Evolutionary conservation across 345 rosid genomes (phyloP), one percentile per base, ranked within the genome.

Genomic region (Limnanthes douglasii): DNA sequence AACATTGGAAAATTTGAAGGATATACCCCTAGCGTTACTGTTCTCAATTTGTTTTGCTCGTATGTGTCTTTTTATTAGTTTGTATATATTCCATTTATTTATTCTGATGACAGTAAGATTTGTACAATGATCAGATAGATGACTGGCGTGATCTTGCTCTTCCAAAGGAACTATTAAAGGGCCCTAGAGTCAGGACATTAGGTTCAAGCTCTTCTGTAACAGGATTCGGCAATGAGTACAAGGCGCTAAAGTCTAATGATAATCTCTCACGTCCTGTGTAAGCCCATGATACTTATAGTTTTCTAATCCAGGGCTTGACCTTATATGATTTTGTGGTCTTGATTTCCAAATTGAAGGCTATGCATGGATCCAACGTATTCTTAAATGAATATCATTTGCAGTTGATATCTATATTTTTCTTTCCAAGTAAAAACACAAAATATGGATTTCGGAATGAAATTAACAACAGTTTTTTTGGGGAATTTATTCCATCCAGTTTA

Each of bases 141-240:
- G 96, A 90, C 33, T 84, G 96, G 96, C 84, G 83, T 15, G 98
- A 84, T 51, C 56, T 90, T 23, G 72, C 71, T 5, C 65, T 80
- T 21, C 93, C 98, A 1, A 80, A 57, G 45, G 94, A 75, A 17
- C 65, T 65, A 10, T 46, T 43, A 13, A 80, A 62, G 51, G 64
- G 43, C 27, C 41, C 67, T 17, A 77, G 98, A 54, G 53, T 39
- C 21, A 78, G 94, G 51, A 60, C 82, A 5, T 60, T 90, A 51
- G 94, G 94, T 47, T 46, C 56, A 8, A 78, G 62, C 67, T 65
- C 80, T 28, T 39, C 54, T 0, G 82, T 80, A 24, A 66, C 98
- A 0, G 98, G 96, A 26, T 90, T 85, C 8, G 98, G 98, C 7
- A 52, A 53, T 16, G 88, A 66, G 56, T 75, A 66, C 26, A 66